Evolutionary conservation across 371 early-diverging fungal genomes (phyloP).

Genomic region (Dichotomocladium elegans): DNA sequence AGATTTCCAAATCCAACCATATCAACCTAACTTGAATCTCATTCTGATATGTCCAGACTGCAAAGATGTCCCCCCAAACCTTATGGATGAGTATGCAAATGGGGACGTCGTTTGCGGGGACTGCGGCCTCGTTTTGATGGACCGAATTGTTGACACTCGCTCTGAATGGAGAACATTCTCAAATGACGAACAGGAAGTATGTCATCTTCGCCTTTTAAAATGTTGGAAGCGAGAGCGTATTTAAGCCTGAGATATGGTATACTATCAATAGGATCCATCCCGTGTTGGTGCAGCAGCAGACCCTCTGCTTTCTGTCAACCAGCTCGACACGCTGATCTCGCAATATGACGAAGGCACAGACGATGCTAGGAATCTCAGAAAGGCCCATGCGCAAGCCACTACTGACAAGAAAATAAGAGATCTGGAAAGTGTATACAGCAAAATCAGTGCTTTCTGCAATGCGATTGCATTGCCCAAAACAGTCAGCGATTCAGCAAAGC

Average conservation of each 20-base stretch:
- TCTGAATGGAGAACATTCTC: constrained; percentile 99
- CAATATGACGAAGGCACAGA: constrained; percentile 80
- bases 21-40: constrained; percentile 60
- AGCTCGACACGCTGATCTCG: constrained; percentile 92
- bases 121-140: constrained; percentile 96
- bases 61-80: constrained; percentile 79
- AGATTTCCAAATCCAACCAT: constrained; percentile 22
- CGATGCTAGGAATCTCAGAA: constrained; percentile 66
- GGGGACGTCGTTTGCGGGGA: constrained; percentile 96
- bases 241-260: background rate
- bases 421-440: constrained; percentile 87
- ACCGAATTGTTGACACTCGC: constrained; percentile 97
- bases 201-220: constrained; percentile 12
- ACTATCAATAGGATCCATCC: constrained; percentile 78
- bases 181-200: constrained; percentile 86
- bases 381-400: constrained; percentile 70
- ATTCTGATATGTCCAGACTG: constrained; percentile 80
- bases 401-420: constrained; percentile 76
- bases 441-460: constrained; percentile 92
- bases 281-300: constrained; percentile 98
- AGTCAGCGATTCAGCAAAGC: constrained; percentile 93
- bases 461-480: constrained; percentile 82
- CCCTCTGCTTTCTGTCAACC: constrained; percentile 82
- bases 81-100: constrained; percentile 94
- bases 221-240: background rate